Base-by-base conservation (phyloP, 805 yeast species). In the Lipomyces orientalis region DNA sequence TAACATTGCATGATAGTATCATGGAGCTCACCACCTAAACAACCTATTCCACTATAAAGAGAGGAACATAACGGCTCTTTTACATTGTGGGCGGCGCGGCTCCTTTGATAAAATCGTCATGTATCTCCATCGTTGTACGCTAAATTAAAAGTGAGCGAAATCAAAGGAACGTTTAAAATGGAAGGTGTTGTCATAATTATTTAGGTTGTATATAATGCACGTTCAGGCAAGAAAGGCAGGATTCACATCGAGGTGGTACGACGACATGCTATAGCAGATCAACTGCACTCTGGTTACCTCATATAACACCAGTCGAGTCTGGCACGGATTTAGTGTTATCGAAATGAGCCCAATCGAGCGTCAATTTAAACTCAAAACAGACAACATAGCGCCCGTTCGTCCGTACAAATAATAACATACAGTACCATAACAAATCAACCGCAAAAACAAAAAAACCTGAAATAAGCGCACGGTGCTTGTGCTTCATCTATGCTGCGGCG, bases 21-120 rank as follows among this genome's bases (percentile, higher is more conserved):
- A 91, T 94, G 97, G 78, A 75, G 39, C 75, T 81, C 62, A 78
- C 83, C 62, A 60, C 74, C 65, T 80, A 78, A 68, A 59, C 52
- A 37, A 16, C 59, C 22, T 16, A 43, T 43, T 43, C 22, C 22
- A 43, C 16, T 12, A 35, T 22, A 25, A 19, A 16, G 25, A 9
- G 58, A 58, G 9, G 10, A 43, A 19, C 16, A 43, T 16, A 16
- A 19, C 16, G 19, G 35, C 31, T 14, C 2, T 56, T 29, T 52
- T 29, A 52, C 33, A 29, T 52, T 22, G 14, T 22, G 49, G 49
- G 22, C 49, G 49, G 49, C 49, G 49, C 16, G 16, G 49, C 49
- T 43, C 49, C n/a, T 43, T 43, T 43, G 49, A 19, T 43, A 43
- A 43, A 43, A 7, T 43, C 19, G 2, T 4, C 10, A 43, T n/a